These are phyloP conservation scores for Botryotinia calthae DNA, from an alignment of 2,329 filamentous ascomycete species.

Conservation along the genomic window DNA sequence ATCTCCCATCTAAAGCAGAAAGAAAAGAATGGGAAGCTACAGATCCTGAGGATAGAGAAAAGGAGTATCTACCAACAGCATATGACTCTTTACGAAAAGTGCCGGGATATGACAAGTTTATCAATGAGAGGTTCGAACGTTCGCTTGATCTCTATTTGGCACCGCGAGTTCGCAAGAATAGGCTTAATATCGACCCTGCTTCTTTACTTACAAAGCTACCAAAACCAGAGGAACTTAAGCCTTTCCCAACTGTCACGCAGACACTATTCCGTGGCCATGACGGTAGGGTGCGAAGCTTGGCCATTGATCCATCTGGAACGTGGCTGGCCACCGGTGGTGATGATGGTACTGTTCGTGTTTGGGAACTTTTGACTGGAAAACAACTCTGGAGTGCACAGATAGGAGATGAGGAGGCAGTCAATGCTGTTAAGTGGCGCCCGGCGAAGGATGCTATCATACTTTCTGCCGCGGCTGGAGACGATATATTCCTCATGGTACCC, in stretches of 20 bases:
- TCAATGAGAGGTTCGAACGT: constrained; percentile 95
- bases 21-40: constrained; percentile 78
- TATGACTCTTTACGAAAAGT: constrained; percentile 85
- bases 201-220: constrained; percentile 91
- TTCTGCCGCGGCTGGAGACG: constrained; percentile 79
- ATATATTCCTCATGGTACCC: constrained; percentile 80
- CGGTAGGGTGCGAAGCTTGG: constrained; percentile 79
- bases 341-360: constrained; percentile 87
- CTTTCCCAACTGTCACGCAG: constrained; percentile 88
- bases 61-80: constrained; percentile 79
- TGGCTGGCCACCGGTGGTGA: constrained; percentile 92
- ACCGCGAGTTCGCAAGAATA: constrained; percentile 85
- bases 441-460: constrained; percentile 76
- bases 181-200: constrained; percentile 93
- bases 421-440: constrained; percentile 86
- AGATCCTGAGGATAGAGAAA: constrained; percentile 88
- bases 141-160: constrained; percentile 95
- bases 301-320: constrained; percentile 79
- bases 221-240: constrained; percentile 86
- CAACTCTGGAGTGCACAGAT: constrained; percentile 84
- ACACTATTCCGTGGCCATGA: constrained; percentile 86
- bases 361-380: constrained; percentile 82
- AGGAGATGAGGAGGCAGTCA: constrained; percentile 75
- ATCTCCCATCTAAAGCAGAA: constrained; percentile 83
- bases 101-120: constrained; percentile 82